phyloP scores from a whole-genome alignment of 345 rosid genomes.

The Pseudoturritis turrita region DNA sequence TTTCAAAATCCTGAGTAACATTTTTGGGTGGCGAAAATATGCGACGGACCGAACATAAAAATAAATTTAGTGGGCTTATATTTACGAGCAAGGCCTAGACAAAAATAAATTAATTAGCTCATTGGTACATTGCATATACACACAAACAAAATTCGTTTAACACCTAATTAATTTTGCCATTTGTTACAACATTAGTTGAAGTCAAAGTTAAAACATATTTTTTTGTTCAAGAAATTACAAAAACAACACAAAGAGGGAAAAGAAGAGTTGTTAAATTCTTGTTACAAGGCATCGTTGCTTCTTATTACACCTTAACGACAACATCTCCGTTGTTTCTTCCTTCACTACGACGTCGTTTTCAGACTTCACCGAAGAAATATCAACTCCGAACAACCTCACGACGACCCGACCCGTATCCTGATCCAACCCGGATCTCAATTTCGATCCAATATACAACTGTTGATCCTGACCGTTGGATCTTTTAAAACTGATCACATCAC shows the following conservation, averaged over 20 bases:
- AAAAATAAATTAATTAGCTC: not conserved
- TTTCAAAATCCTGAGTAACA: too few relatives aligned
- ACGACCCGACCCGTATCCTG: slow-evolving; percentile 41
- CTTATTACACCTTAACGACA: slow-evolving; percentile 49
- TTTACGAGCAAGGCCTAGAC: not conserved
- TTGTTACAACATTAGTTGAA: not conserved
- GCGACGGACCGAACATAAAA: too few relatives aligned
- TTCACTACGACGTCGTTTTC: slow-evolving; percentile 39
- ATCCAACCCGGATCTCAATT: slow-evolving; percentile 28
- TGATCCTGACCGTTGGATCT: slow-evolving; percentile 71
- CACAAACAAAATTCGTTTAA: not conserved
- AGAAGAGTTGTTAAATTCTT: slow-evolving; percentile 6
- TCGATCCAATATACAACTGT: slow-evolving; percentile 63
- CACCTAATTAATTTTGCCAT: not conserved
- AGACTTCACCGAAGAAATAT: slow-evolving; percentile 22
- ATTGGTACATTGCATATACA: not conserved
- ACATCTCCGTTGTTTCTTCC: slow-evolving; percentile 40
- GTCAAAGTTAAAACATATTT: not conserved
- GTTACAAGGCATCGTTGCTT: slow-evolving; percentile 71
- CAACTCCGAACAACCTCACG: slow-evolving; percentile 63
- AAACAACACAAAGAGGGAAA: not conserved
- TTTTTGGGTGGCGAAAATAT: too few relatives aligned
- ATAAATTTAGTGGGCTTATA: too few relatives aligned
- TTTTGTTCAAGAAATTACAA: not conserved
- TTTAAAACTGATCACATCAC: slow-evolving; percentile 73